These are phyloP conservation scores for Bretschneidera sinensis DNA, from an alignment of 345 rosid genomes.

Conservation along the genomic window DNA sequence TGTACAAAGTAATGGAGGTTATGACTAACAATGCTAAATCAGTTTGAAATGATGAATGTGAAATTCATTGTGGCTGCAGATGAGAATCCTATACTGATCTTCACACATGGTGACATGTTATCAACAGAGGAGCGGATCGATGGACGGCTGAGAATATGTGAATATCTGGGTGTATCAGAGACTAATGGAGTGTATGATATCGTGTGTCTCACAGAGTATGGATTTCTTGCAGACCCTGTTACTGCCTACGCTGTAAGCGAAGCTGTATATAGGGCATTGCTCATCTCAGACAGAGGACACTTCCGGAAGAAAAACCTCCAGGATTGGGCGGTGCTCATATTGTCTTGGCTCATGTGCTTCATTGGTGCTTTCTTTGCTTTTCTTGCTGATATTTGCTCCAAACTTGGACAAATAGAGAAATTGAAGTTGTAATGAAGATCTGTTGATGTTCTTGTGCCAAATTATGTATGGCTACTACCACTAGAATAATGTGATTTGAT, in stretches of 20 bases:
- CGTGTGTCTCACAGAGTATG: slow-evolving; percentile 52
- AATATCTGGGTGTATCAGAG: slow-evolving; percentile 33
- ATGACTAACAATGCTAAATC: background rate
- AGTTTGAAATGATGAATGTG: too few species aligned
- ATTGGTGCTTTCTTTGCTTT: slow-evolving; percentile 31
- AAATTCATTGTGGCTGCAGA: slow-evolving; percentile 29
- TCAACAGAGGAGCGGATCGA: slow-evolving; percentile 42
- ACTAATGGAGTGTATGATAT: slow-evolving; percentile 43
- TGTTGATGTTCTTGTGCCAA: too few species aligned
- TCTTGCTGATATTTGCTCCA: slow-evolving; percentile 40
- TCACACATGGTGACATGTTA: slow-evolving; percentile 59
- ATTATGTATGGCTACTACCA: too few species aligned
- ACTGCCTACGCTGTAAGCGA: slow-evolving; percentile 40
- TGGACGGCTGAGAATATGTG: slow-evolving; percentile 44
- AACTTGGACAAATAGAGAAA: slow-evolving; percentile 28
- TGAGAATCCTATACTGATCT: slow-evolving; percentile 48
- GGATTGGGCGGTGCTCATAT: slow-evolving; percentile 29
- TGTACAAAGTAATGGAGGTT: background rate
- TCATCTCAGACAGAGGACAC: slow-evolving; percentile 48
- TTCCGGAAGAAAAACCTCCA: slow-evolving; percentile 29
- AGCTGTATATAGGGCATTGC: slow-evolving; percentile 48
- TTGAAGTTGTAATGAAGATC: slow-evolving; percentile 8
- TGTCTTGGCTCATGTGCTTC: slow-evolving; percentile 35
- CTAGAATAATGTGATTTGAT: background rate
- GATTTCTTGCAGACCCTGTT: slow-evolving; percentile 45